Conservation (phyloP, 306 rosid species). For the Cucumis hystrix region DNA sequence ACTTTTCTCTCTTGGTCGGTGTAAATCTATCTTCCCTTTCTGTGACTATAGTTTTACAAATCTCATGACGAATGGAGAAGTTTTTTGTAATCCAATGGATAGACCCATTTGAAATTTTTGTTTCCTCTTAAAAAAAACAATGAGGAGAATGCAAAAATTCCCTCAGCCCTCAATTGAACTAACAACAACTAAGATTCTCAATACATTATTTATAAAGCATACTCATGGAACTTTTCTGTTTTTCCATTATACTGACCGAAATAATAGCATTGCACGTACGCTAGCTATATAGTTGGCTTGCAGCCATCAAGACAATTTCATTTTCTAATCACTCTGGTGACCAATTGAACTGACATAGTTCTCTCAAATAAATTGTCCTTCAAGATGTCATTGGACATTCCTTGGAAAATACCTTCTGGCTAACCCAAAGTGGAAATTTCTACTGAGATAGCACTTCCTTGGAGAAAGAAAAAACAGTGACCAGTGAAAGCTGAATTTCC, state of each 20-base stretch:
- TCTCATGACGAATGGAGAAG: too few species aligned
- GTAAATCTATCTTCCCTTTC: too few species aligned
- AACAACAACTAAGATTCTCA: neutral
- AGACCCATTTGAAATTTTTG: too few species aligned
- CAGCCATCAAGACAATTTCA: neutral
- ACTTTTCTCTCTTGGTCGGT: too few species aligned
- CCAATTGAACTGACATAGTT: neutral
- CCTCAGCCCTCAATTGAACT: neutral
- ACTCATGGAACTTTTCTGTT: neutral
- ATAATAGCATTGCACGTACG: neutral
- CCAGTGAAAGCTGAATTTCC: neutral
- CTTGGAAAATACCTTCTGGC: neutral
- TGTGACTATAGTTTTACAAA: too few species aligned
- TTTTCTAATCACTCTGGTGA: neutral
- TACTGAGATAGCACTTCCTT: neutral
- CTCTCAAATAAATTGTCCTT: neutral
- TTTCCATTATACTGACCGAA: neutral
- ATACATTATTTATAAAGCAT: neutral
- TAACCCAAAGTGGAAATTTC: neutral
- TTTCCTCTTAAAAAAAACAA: too few species aligned
- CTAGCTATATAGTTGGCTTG: neutral
- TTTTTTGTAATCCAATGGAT: too few species aligned
- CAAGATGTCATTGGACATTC: neutral
- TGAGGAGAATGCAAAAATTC: neutral
- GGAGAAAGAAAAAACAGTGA: neutral